phyloP scores from a whole-genome alignment of 192 early-diverging fungal species.

The Coemansia biformis region DNA sequence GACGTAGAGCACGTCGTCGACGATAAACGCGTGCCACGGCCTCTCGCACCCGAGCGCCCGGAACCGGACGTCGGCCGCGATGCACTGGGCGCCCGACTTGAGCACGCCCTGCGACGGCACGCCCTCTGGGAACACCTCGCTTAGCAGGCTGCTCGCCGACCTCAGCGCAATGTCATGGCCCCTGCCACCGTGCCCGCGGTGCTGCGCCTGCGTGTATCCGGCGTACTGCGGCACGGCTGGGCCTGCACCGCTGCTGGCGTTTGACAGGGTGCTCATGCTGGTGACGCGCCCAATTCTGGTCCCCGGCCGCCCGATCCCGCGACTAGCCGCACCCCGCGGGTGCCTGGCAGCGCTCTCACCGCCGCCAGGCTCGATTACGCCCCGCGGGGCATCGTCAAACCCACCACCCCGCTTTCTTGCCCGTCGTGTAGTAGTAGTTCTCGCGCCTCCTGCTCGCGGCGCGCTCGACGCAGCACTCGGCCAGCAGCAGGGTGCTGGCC shows the following conservation, averaged over 20 bases:
- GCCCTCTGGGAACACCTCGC: constrained; percentile 38
- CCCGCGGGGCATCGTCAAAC: too few relatives aligned
- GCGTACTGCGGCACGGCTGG: neutral
- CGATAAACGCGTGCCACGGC: constrained; percentile 42
- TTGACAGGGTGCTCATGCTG: constrained; percentile 12
- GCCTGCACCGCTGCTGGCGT: constrained; percentile 1
- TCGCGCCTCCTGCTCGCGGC: constrained; percentile 35
- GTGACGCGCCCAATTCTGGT: neutral
- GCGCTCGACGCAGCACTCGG: constrained; percentile 48
- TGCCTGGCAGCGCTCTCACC: constrained; percentile 20
- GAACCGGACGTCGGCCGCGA: constrained; percentile 24
- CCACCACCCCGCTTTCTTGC: constrained; percentile 53
- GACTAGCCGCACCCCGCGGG: neutral
- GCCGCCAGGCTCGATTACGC: constrained; percentile 29
- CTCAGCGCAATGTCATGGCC: constrained; percentile 12
- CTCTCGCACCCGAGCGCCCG: constrained; percentile 6
- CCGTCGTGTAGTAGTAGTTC: constrained; percentile 49
- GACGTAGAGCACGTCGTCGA: constrained; percentile 36
- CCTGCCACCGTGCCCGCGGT: constrained; percentile 1
- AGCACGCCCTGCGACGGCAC: constrained; percentile 44
- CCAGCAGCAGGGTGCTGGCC: constrained; percentile 10
- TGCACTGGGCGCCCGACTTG: constrained; percentile 18
- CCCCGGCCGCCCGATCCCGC: neutral
- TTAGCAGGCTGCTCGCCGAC: constrained; percentile 23
- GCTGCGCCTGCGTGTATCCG: neutral